A percentile compares a stretch with the other conserved stretches of the same genome.
phyloP scores from a whole-genome alignment of 2,329 filamentous ascomycete species.

The Raffaelea arxii region DNA sequence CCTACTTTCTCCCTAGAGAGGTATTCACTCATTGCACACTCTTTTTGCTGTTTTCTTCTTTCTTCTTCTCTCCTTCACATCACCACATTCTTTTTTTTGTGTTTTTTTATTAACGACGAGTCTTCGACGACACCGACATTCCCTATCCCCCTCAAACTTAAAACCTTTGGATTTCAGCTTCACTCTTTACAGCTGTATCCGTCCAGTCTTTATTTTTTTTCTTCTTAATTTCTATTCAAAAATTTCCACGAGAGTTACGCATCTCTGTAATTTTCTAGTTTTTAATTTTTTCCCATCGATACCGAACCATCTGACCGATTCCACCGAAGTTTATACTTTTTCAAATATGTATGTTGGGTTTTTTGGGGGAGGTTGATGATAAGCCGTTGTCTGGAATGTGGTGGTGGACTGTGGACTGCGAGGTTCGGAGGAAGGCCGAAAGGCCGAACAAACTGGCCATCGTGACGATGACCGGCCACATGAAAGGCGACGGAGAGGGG shows the following conservation, averaged over 20 bases:
- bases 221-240: conserved; percentile 26
- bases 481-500: no score
- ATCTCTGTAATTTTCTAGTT: not conserved
- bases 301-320: not conserved
- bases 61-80: not conserved
- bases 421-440: not conserved
- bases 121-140: conserved; percentile 13
- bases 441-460: not conserved
- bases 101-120: conserved; percentile 4
- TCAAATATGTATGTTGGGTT: not conserved
- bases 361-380: not conserved
- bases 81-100: no score
- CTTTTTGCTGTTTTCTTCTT: conserved; percentile 3
- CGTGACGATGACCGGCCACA: not conserved
- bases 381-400: not conserved
- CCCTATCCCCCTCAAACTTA: conserved; percentile 11
- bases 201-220: conserved; percentile 46
- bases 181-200: conserved; percentile 33
- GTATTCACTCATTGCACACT: conserved; percentile 8
- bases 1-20: not conserved
- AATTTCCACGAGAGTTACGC: not conserved
- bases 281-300: not conserved
- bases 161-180: conserved; percentile 27
- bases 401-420: no score
- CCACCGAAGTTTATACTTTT: not conserved